Conservation (phyloP, 805 yeast species). For the Metschnikowia noctiluminum region DNA sequence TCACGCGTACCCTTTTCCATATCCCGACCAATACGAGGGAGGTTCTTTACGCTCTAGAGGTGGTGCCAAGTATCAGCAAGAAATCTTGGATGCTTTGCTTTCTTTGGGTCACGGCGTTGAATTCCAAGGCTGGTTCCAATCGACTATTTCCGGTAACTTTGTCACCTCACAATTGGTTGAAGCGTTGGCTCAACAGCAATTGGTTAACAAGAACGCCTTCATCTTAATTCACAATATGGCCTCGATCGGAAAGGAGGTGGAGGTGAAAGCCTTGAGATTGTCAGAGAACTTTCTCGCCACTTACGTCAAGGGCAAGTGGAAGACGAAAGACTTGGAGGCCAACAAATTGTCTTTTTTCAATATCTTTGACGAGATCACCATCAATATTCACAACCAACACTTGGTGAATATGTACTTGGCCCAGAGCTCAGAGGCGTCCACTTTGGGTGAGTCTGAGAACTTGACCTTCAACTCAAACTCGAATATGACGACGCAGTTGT, state of each 20-base stretch:
- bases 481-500: slow-evolving; percentile 43
- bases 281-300: slow-evolving; percentile 57
- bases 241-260: slow-evolving; percentile 60
- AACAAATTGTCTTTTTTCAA: slow-evolving; percentile 60
- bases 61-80: slow-evolving; percentile 66
- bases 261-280: slow-evolving; percentile 67
- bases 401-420: slow-evolving; percentile 56
- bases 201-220: slow-evolving; percentile 52
- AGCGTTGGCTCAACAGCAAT: slow-evolving; percentile 62
- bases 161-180: slow-evolving; percentile 66
- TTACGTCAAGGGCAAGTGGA: slow-evolving; percentile 57
- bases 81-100: slow-evolving; percentile 58
- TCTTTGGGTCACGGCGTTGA: slow-evolving; percentile 64
- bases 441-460: slow-evolving; percentile 30
- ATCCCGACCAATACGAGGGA: slow-evolving; percentile 59
- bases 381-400: slow-evolving; percentile 63
- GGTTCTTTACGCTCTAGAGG: slow-evolving; percentile 58
- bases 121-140: slow-evolving; percentile 79
- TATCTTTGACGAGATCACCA: slow-evolving; percentile 69
- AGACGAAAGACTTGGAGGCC: slow-evolving; percentile 57
- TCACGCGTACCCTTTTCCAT: slow-evolving; percentile 68
- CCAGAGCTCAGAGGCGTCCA: slow-evolving; percentile 17
- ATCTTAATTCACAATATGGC: slow-evolving; percentile 68
- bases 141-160: slow-evolving; percentile 66
- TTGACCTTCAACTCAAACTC: slow-evolving; percentile 43